Conservation (phyloP, 495 filamentous ascomycete species). For the Apiosordaria backusii region DNA sequence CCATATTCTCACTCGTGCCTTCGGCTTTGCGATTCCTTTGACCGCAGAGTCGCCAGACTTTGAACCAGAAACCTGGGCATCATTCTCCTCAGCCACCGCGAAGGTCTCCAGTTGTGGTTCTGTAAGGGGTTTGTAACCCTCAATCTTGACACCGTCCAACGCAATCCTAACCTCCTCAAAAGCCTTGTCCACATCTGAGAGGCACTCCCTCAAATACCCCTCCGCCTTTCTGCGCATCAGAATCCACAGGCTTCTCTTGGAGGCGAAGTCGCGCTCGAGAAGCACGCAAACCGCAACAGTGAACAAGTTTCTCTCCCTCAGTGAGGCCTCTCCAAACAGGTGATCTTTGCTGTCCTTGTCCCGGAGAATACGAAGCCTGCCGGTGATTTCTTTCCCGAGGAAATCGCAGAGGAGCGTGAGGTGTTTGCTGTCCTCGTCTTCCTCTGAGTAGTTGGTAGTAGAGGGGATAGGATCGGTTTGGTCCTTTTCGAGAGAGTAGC, state of each 20-base stretch:
- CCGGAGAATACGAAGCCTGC: background rate
- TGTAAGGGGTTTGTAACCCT: background rate
- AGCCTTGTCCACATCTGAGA: background rate
- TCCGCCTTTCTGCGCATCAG: background rate
- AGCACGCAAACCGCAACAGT: background rate
- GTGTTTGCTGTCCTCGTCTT: background rate
- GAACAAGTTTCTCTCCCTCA: background rate
- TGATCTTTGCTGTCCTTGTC: background rate
- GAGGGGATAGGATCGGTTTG: background rate
- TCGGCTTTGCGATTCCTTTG: too few relatives aligned
- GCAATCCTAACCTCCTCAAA: background rate
- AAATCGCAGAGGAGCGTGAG: background rate
- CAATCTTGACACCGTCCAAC: background rate
- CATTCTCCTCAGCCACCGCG: too few relatives aligned
- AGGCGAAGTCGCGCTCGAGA: background rate
- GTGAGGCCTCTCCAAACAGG: background rate
- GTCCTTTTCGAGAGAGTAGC: background rate
- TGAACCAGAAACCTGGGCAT: too few relatives aligned
- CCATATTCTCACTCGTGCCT: too few relatives aligned
- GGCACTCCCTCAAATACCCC: background rate
- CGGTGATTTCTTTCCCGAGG: background rate
- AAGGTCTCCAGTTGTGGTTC: too few relatives aligned
- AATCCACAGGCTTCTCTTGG: background rate
- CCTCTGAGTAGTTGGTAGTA: too few relatives aligned
- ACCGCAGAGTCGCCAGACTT: too few relatives aligned